phyloP scores from a whole-genome alignment of 768 basidiomycete genomes.

The Scleroderma citrinum region DNA sequence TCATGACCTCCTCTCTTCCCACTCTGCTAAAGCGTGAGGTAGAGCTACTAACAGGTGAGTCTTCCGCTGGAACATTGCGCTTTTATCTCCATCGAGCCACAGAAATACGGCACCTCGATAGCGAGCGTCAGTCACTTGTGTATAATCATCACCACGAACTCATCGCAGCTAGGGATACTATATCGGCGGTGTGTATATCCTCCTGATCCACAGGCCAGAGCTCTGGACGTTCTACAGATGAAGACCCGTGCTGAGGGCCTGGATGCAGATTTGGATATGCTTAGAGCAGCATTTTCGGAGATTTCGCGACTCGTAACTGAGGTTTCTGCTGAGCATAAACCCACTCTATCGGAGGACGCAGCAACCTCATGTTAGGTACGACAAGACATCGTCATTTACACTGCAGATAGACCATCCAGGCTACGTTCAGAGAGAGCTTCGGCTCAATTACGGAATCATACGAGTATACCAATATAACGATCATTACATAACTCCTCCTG shows the following conservation, averaged over 20 bases:
- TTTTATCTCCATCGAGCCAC: constrained; percentile 6
- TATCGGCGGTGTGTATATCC: constrained; percentile 57
- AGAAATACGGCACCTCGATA: constrained; percentile 87
- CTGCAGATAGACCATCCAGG: not conserved
- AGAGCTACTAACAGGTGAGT: constrained; percentile 64
- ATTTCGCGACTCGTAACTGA: constrained; percentile 75
- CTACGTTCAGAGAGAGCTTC: constrained; percentile 5
- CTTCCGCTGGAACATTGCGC: not conserved
- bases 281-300: constrained; percentile 78
- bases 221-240: constrained; percentile 51
- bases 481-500: not conserved
- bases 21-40: constrained; percentile 75
- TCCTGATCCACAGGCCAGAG: not conserved
- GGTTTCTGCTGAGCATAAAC: constrained; percentile 43
- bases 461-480: constrained; percentile 6
- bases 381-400: not conserved
- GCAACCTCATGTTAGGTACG: constrained; percentile 1
- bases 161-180: constrained; percentile 90
- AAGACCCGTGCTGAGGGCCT: constrained; percentile 81
- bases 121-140: constrained; percentile 84
- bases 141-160: constrained; percentile 96
- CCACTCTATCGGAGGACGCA: not conserved
- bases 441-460: constrained; percentile 9
- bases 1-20: constrained; percentile 72
- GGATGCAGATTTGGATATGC: constrained; percentile 76